Evolutionary conservation across 78 protist species (phyloP).

Genomic region (Planoprotostelium fungivorum): DNA sequence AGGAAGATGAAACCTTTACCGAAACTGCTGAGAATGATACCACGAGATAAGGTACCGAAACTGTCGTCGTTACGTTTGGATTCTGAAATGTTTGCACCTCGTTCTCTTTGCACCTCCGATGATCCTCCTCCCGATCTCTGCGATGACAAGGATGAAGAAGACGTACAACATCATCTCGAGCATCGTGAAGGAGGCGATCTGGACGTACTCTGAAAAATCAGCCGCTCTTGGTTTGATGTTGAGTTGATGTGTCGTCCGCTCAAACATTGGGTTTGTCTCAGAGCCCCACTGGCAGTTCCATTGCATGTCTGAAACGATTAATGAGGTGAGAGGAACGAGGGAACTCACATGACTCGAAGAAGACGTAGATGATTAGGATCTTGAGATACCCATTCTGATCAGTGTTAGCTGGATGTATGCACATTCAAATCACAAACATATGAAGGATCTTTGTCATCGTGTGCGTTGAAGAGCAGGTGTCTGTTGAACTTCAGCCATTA

Average conservation of each 20-base stretch:
- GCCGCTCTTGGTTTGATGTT: background rate
- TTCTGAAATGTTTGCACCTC: background rate
- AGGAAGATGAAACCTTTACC: conserved; percentile 57
- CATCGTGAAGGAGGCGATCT: background rate
- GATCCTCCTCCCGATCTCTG: background rate
- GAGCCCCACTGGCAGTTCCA: background rate
- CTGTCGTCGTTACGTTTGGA: background rate
- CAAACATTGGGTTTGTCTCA: background rate
- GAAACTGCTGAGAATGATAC: conserved; percentile 41
- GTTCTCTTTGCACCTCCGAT: background rate
- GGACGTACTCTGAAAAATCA: background rate
- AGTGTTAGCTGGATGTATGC: background rate
- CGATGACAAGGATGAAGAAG: background rate
- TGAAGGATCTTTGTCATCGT: background rate
- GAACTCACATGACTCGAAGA: background rate
- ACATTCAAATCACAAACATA: background rate
- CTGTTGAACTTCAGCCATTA: too few relatives aligned
- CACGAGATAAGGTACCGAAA: background rate
- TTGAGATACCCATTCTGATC: background rate
- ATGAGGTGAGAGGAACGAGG: background rate
- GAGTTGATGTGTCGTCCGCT: too few relatives aligned
- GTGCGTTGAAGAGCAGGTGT: background rate
- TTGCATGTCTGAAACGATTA: background rate
- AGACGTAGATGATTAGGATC: background rate
- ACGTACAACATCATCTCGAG: background rate